Evolutionary conservation across 495 filamentous ascomycete genomes (phyloP).

Genomic region (Penicillium nucicola): DNA sequence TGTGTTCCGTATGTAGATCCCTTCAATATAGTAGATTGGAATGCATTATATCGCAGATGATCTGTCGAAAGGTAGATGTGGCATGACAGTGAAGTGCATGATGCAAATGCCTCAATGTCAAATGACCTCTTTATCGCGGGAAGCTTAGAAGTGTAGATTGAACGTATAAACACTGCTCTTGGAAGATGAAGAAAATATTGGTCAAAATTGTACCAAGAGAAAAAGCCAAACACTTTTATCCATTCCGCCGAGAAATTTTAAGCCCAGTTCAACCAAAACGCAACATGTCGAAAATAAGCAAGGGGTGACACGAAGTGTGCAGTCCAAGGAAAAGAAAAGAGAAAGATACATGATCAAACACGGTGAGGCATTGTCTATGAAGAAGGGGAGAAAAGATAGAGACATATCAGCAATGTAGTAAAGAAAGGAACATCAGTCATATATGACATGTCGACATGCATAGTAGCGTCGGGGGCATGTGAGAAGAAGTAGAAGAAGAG

Average conservation of each 20-base stretch:
- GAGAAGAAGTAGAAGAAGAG: neutral
- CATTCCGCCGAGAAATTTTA: constrained; percentile 12
- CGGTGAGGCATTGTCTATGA: constrained; percentile 23
- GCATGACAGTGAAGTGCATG: neutral
- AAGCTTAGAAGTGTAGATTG: neutral
- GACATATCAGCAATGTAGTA: constrained; percentile 19
- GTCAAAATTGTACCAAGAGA: constrained; percentile 11
- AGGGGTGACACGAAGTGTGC: constrained; percentile 6
- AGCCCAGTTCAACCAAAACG: constrained; percentile 14
- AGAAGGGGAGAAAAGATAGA: constrained; percentile 5
- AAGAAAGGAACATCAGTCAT: constrained; percentile 16
- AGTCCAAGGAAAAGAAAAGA: constrained; percentile 15
- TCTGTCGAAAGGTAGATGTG: neutral
- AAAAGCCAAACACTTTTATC: constrained; percentile 14
- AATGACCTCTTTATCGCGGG: too few relatives aligned
- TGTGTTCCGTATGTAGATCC: constrained; percentile 84
- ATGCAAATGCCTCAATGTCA: too few relatives aligned
- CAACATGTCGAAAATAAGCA: constrained; percentile 10
- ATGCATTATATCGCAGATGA: neutral
- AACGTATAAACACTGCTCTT: neutral
- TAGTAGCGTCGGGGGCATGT: constrained; percentile 3
- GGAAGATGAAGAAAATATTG: constrained; percentile 1
- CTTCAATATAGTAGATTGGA: too few relatives aligned
- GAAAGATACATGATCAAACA: constrained; percentile 16
- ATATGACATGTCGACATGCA: constrained; percentile 22